Evolutionary conservation across 345 rosid species (phyloP).

Genomic region (Pistacia vera): DNA sequence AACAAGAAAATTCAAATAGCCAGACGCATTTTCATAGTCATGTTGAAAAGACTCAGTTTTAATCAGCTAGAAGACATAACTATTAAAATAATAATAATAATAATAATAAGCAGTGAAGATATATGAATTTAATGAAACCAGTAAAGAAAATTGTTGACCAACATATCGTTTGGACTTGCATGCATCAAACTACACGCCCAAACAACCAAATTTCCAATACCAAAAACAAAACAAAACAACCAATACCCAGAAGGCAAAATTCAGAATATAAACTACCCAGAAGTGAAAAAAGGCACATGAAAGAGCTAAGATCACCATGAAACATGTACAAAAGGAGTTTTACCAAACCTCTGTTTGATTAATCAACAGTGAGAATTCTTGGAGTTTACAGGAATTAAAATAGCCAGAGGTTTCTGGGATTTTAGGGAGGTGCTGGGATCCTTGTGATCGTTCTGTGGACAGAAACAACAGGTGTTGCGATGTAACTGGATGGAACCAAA

Average conservation of each 20-base stretch:
- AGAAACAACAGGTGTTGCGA: neutral
- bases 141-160: neutral
- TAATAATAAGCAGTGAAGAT: neutral
- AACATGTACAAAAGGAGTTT: too few species aligned
- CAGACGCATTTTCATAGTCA: constrained; percentile 4
- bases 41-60: neutral
- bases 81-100: neutral
- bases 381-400: neutral
- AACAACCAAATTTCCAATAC: constrained; percentile 4
- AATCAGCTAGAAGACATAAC: neutral
- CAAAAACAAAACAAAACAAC: neutral
- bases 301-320: neutral
- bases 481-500: neutral
- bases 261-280: constrained; percentile 10
- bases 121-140: neutral
- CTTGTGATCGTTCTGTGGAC: neutral
- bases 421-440: neutral
- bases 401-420: neutral
- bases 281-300: neutral
- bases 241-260: constrained; percentile 5
- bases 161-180: neutral
- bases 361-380: neutral
- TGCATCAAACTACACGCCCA: neutral
- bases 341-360: constrained; percentile 7
- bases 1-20: neutral